Conservation (phyloP, 2,329 filamentous ascomycete species). For the Hysterium pulicare region DNA sequence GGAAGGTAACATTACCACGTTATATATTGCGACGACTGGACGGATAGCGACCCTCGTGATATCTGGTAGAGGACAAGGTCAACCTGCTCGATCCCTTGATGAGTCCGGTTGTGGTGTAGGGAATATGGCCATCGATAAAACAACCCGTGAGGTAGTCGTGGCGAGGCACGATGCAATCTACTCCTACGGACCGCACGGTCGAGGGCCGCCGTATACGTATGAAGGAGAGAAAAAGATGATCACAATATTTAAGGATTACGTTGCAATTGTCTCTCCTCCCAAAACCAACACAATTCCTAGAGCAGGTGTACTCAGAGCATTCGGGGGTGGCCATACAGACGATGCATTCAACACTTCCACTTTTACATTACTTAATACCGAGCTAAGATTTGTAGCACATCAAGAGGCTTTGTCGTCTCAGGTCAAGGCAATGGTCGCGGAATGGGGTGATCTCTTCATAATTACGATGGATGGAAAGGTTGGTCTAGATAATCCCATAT, state of each 20-base stretch:
- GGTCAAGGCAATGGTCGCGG: slow-evolving; percentile 73
- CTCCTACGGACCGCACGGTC: slow-evolving; percentile 80
- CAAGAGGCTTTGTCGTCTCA: slow-evolving; percentile 80
- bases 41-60: slow-evolving; percentile 84
- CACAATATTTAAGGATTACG: slow-evolving; percentile 76
- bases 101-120: slow-evolving; percentile 88
- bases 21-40: slow-evolving; percentile 90
- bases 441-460: slow-evolving; percentile 92
- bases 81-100: slow-evolving; percentile 83
- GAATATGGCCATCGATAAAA: slow-evolving; percentile 85
- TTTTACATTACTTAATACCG: slow-evolving; percentile 88
- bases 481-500: slow-evolving; percentile 21
- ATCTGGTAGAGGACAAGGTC: slow-evolving; percentile 82
- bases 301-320: slow-evolving; percentile 65
- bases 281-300: slow-evolving; percentile 52
- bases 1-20: slow-evolving; percentile 62
- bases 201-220: slow-evolving; percentile 84
- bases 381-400: slow-evolving; percentile 84
- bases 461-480: slow-evolving; percentile 90
- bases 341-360: slow-evolving; percentile 82
- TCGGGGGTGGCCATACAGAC: slow-evolving; percentile 70
- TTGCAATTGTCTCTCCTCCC: slow-evolving; percentile 80
- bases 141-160: slow-evolving; percentile 82
- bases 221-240: slow-evolving; percentile 86
- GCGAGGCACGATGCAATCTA: slow-evolving; percentile 94